phyloP scores from a whole-genome alignment of 2,329 filamentous ascomycete species.

The Macroventuria anomochaeta region DNA sequence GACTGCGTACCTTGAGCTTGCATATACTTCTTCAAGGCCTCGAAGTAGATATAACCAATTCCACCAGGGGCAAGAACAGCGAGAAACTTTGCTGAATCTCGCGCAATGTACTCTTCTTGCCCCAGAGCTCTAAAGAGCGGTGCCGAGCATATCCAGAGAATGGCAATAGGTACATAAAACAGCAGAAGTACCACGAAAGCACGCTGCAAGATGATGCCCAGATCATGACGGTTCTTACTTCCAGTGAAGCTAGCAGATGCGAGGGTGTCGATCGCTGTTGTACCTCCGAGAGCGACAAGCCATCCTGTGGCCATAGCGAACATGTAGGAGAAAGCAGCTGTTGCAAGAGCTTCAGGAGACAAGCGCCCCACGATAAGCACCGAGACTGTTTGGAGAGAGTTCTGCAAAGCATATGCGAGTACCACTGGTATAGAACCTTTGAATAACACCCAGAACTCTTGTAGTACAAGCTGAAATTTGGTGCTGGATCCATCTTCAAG shows the following conservation, averaged over 20 bases:
- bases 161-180: slow-evolving; percentile 75
- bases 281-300: slow-evolving; percentile 85
- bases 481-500: slow-evolving; percentile 46
- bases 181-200: slow-evolving; percentile 73
- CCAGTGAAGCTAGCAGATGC: slow-evolving; percentile 84
- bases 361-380: slow-evolving; percentile 81
- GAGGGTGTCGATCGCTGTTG: slow-evolving; percentile 84
- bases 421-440: slow-evolving; percentile 78
- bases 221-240: slow-evolving; percentile 76
- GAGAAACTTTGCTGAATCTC: slow-evolving; percentile 75
- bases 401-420: slow-evolving; percentile 83
- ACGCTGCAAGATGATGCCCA: slow-evolving; percentile 80
- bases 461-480: slow-evolving; percentile 50
- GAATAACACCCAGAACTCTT: slow-evolving; percentile 72
- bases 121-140: slow-evolving; percentile 76
- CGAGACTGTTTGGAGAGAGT: slow-evolving; percentile 81
- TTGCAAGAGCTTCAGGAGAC: slow-evolving; percentile 79
- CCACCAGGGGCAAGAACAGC: slow-evolving; percentile 79
- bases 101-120: slow-evolving; percentile 78
- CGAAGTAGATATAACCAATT: slow-evolving; percentile 86
- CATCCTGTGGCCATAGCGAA: slow-evolving; percentile 89
- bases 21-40: slow-evolving; percentile 71
- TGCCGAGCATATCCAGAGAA: slow-evolving; percentile 78
- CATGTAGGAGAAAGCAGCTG: slow-evolving; percentile 89
- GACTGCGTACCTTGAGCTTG: slow-evolving; percentile 59